A percentile compares a stretch with the other conserved stretches of the same genome.
Conservation (phyloP, 441 rosid species). For the Breynia disticha region DNA sequence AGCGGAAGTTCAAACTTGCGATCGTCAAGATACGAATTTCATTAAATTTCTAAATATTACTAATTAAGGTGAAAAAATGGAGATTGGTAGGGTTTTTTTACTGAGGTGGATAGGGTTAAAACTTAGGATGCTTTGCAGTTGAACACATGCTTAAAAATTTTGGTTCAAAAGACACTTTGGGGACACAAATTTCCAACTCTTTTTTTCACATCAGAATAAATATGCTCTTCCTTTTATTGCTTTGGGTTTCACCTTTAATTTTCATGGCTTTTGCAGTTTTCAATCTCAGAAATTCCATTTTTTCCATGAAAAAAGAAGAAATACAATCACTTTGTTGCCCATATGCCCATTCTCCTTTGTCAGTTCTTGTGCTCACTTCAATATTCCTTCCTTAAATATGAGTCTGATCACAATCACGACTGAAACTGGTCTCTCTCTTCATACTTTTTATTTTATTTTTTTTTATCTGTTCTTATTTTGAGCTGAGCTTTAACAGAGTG, state of each 20-base stretch:
- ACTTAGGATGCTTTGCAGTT: constrained; percentile 39
- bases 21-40: too few relatives aligned
- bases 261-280: constrained; percentile 23
- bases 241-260: constrained; percentile 24
- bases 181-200: constrained; percentile 44
- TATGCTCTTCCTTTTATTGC: constrained; percentile 12
- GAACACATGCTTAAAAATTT: constrained; percentile 22
- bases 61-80: background rate
- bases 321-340: constrained; percentile 13
- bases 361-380: constrained; percentile 30
- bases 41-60: too few relatives aligned
- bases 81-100: background rate
- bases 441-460: background rate
- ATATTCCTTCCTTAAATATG: constrained; percentile 12
- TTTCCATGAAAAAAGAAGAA: background rate
- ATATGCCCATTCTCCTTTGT: constrained; percentile 21
- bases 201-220: constrained; percentile 11
- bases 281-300: constrained; percentile 11
- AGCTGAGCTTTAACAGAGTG: constrained; percentile 42
- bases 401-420: constrained; percentile 12
- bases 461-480: constrained; percentile 8
- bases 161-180: constrained; percentile 38
- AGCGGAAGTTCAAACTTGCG: too few relatives aligned
- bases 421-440: background rate
- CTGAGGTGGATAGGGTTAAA: background rate